Conservation (phyloP, 2,329 filamentous ascomycete species). For the Stenocarpella maydis region DNA sequence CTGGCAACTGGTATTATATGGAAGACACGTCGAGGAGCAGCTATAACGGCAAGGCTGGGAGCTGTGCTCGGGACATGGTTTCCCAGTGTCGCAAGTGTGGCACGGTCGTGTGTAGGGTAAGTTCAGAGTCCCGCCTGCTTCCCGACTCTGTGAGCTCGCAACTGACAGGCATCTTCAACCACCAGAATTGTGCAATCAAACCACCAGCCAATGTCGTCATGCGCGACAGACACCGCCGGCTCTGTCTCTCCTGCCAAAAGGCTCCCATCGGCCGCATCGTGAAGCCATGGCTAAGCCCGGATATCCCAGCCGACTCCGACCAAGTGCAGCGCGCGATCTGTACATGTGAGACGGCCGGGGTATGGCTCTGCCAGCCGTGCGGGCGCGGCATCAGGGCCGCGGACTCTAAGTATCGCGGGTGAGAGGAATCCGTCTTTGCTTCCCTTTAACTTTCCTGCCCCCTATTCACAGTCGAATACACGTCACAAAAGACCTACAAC, state of each 20-base stretch:
- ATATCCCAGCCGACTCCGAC: conserved; percentile 59
- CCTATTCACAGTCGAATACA: conserved; percentile 1
- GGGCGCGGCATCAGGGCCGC: conserved; percentile 72
- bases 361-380: conserved; percentile 89
- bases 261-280: conserved; percentile 70
- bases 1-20: conserved; percentile 68
- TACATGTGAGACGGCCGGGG: conserved; percentile 58
- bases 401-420: conserved; percentile 68
- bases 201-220: conserved; percentile 73
- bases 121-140: conserved; percentile 31
- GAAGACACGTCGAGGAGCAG: conserved; percentile 56
- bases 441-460: not conserved
- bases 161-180: conserved; percentile 3
- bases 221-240: conserved; percentile 78
- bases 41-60: conserved; percentile 73
- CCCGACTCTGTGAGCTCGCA: conserved; percentile 24
- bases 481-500: conserved; percentile 12
- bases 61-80: conserved; percentile 89
- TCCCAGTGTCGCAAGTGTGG: conserved; percentile 81
- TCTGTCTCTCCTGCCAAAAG: conserved; percentile 79
- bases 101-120: conserved; percentile 81
- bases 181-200: conserved; percentile 89
- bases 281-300: conserved; percentile 53
- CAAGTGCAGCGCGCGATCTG: conserved; percentile 65
- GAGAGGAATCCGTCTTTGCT: conserved; percentile 31